Base-by-base conservation (phyloP, 2,329 filamentous ascomycete species). In the Acephala macrosclerotiorum region DNA sequence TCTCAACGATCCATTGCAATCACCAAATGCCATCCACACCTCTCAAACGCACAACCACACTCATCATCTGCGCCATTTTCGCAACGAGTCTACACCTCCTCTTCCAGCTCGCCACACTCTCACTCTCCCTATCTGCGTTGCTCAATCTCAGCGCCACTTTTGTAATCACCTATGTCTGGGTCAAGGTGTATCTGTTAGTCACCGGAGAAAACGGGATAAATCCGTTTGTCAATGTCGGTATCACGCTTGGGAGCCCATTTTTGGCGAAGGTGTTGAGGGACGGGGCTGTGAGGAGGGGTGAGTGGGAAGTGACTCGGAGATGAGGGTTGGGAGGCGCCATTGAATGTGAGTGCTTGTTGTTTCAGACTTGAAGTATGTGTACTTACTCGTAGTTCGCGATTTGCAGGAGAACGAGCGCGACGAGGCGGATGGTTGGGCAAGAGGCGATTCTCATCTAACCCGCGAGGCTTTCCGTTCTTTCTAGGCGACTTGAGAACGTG, bases 171-270 rank as follows among this genome's bases (percentile, higher is more conserved):
- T 53, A 29, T 53, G 26, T 53, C 22, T 53, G 49, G 49, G 26
- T 53, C 25, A 53, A 29, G 25, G 22, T 53, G 25, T 53, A 53
- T 22, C n/a, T 53, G 12, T 33, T 53, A 3, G 25, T 53, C 9
- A 53, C 49, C 6, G 25, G 49, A 7, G 49, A 53, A 18, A 53
- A 6, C 18, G 49, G 49, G 14, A 33, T 53, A 20, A 33, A 53
- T 29, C 49, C 49, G 14, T 29, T 53, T 5, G 14, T 33, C 49
- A 53, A 53, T 33, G n/a, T 22, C 5, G 49, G 1, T 1, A 53
- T 53, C 16, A 53, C 49, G 25, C 49, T 53, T 53, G 49, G 49
- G 33, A 29, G 22, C 6, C 49, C 49, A 18, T 53, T 53, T 53
- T 22, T 53, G 26, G 49, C 49, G 18, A n/a, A 18, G 14, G 14